Conservation (phyloP, 73 alveolate genomes). For the Paramecium octaurelia region DNA sequence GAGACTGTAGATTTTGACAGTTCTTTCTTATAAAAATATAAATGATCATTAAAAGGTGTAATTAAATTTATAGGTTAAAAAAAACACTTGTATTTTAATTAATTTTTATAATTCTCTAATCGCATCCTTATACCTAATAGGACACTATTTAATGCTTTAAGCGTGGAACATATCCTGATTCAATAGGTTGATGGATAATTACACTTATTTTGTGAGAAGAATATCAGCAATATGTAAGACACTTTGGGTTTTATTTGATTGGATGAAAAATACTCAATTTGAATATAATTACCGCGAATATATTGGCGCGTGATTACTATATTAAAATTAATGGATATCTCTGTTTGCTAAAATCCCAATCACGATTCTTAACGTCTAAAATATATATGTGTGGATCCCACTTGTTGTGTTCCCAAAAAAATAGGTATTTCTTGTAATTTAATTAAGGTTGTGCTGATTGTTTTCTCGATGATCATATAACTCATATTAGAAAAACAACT, state of each 20-base stretch:
- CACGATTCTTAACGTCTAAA: not conserved
- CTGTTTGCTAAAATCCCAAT: not conserved
- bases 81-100: not conserved
- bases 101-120: not conserved
- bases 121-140: not conserved
- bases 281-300: conserved; percentile 27
- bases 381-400: conserved; percentile 23
- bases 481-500: conserved; percentile 31
- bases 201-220: not conserved
- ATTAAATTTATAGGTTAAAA: not conserved
- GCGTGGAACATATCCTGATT: not conserved
- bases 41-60: not conserved
- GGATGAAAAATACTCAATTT: not conserved
- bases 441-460: conserved; percentile 36
- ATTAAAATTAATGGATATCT: conserved; percentile 21
- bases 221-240: not conserved
- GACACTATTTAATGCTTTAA: not conserved
- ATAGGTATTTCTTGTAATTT: not conserved
- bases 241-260: not conserved
- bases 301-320: not conserved
- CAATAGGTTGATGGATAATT: not conserved
- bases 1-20: not conserved
- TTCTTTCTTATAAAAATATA: not conserved
- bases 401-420: not conserved
- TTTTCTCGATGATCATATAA: conserved; percentile 26